Evolutionary conservation across 768 basidiomycete species (phyloP).

Genomic region (Lactarius pseudohatsudake): DNA sequence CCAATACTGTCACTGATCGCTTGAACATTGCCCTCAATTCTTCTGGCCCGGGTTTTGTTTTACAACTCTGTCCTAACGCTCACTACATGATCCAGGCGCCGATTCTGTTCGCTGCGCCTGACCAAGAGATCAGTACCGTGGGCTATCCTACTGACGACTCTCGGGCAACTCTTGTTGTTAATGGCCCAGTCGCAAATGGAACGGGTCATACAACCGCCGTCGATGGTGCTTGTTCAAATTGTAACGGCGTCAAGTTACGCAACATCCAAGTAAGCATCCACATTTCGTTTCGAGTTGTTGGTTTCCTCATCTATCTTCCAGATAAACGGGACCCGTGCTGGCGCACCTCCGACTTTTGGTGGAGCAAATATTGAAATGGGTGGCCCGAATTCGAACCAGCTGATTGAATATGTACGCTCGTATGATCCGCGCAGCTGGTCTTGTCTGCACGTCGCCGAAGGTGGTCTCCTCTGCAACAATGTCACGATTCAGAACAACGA

Average conservation of each 20-base stretch:
- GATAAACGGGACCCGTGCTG: constrained; percentile 72
- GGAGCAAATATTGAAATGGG: constrained; percentile 88
- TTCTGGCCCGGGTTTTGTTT: constrained; percentile 62
- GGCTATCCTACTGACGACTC: constrained; percentile 69
- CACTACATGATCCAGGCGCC: constrained; percentile 66
- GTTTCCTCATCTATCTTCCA: constrained; percentile 33
- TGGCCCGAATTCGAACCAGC: constrained; percentile 65
- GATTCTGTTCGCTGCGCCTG: constrained; percentile 59
- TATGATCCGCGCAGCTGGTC: constrained; percentile 81
- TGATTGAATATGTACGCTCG: constrained; percentile 75
- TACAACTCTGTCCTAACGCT: constrained; percentile 62
- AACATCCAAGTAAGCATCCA: constrained; percentile 60
- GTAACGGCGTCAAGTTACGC: constrained; percentile 59
- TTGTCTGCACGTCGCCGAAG: constrained; percentile 76
- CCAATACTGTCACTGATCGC: constrained; percentile 62
- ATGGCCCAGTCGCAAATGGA: constrained; percentile 60
- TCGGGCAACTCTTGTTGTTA: constrained; percentile 69
- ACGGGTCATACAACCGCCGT: constrained; percentile 72
- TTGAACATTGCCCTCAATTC: constrained; percentile 64
- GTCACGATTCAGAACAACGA: constrained; percentile 76
- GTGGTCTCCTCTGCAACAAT: constrained; percentile 61
- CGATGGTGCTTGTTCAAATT: constrained; percentile 60
- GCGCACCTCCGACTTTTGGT: constrained; percentile 51
- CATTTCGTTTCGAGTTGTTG: background rate
- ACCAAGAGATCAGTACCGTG: constrained; percentile 80